phyloP scores from a whole-genome alignment of 2,329 filamentous ascomycete genomes.

The Cryphonectria carpinicola region DNA sequence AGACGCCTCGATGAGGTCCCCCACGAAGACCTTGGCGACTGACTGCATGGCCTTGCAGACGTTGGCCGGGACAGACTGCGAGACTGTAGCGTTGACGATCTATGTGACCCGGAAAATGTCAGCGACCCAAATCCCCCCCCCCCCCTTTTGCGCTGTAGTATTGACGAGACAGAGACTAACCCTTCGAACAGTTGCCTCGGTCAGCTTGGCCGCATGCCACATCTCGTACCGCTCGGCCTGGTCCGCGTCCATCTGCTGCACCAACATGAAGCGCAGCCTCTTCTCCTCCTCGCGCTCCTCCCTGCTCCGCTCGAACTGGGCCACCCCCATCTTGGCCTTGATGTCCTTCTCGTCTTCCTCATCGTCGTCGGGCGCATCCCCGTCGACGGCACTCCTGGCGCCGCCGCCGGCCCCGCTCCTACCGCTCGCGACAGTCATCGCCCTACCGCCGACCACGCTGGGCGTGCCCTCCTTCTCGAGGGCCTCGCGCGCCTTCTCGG shows the following conservation, averaged over 20 bases:
- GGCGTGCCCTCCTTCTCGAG: conserved; percentile 39
- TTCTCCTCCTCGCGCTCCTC: conserved; percentile 69
- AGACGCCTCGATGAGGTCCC: conserved; percentile 74
- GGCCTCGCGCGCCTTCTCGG: conserved; percentile 54
- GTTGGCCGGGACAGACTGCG: conserved; percentile 74
- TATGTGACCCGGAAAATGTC: conserved; percentile 36
- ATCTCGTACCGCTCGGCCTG: conserved; percentile 73
- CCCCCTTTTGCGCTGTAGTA: too few species aligned
- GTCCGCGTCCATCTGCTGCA: conserved; percentile 65
- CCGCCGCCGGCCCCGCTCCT: conserved; percentile 43
- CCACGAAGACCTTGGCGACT: conserved; percentile 77
- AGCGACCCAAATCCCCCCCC: background rate
- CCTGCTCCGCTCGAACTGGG: conserved; percentile 44
- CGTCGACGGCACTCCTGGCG: conserved; percentile 53
- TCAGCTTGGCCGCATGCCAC: conserved; percentile 71
- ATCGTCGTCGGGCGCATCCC: conserved; percentile 54
- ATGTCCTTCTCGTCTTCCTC: conserved; percentile 38
- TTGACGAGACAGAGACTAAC: conserved; percentile 44
- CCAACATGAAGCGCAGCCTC: conserved; percentile 63
- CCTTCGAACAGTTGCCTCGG: conserved; percentile 69
- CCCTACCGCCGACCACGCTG: conserved; percentile 51
- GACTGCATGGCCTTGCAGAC: conserved; percentile 77
- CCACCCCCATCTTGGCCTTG: conserved; percentile 36
- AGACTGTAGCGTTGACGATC: conserved; percentile 80
- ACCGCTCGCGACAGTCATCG: conserved; percentile 48